Evolutionary conservation across 768 basidiomycete species (phyloP), one percentile per base, ranked within the genome.

Genomic region (Podaxis sp.): DNA sequence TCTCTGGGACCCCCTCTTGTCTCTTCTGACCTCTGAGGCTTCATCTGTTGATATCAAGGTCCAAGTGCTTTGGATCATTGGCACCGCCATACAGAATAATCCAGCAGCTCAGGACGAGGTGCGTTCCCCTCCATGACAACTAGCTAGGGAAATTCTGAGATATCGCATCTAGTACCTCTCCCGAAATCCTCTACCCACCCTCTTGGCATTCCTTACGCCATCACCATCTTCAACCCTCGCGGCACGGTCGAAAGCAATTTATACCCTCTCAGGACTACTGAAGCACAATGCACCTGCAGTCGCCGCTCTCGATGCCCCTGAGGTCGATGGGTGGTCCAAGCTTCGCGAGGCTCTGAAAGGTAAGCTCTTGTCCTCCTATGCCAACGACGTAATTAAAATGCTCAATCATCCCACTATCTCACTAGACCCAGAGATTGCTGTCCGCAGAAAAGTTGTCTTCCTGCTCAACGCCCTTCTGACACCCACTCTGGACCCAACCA

Each of bases 61-160:
- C 64, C 87, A 91, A 64, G 84, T 86, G 0, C 75, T 95, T 11
- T 96, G 95, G 95, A 87, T 95, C 0, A 82, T 92, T 22, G 95
- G 95, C 5, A 96, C 95, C 0, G 93, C 95, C 0, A 70, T 95
- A 5, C 93, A 95, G 72, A 96, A 96, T 69, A 96, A 96, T 66
- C 92, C 93, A 0, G 78, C 86, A 7, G 92, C 95, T 0, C 95
- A 96, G 67, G 79, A 83, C 58, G 84, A 86, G 2, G 92, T 93
- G 67, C 64, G 86, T 80, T 26, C 8, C 24, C 13, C 12, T 24
- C 12, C 49, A 13, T 55, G 13, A 42, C 49, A 11, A 52, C n/a
- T 1, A 33, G 30, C 6, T 7, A 30, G 28, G 28, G 7, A 30
- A 30, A 19, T 53, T 61, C 24, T 51, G 49, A 51, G 19, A 36